These are phyloP conservation scores for Stachybotrys chlorohalonatus DNA, from an alignment of 2,329 filamentous ascomycete genomes.

Conservation along the genomic window DNA sequence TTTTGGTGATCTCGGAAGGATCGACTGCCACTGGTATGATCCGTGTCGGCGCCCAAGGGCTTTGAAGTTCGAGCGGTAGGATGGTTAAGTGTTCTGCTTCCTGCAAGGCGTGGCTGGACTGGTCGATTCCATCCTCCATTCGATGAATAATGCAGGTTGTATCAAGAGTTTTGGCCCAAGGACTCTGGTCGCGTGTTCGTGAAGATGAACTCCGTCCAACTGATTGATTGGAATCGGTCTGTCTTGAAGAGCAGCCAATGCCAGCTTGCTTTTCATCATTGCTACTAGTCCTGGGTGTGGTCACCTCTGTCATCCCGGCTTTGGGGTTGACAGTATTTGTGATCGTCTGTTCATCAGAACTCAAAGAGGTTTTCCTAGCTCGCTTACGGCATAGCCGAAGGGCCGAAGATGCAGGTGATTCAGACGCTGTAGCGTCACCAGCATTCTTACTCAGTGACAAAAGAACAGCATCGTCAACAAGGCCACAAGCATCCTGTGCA, in stretches of 20 bases:
- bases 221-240: not conserved
- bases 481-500: too few species aligned
- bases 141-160: not conserved
- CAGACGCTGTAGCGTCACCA: not conserved
- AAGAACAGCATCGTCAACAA: too few species aligned
- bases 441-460: not conserved
- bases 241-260: too few species aligned
- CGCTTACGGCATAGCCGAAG: not conserved
- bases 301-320: too few species aligned
- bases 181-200: not conserved
- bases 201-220: not conserved
- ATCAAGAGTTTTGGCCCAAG: not conserved
- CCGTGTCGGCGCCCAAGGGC: slow-evolving; percentile 10
- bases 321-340: not conserved
- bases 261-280: too few species aligned
- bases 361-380: not conserved
- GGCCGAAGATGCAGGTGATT: not conserved
- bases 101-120: not conserved
- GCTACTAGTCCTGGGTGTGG: too few species aligned
- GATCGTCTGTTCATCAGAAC: not conserved
- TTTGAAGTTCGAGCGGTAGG: slow-evolving; percentile 14
- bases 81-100: not conserved
- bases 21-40: not conserved
- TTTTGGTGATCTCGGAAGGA: not conserved
- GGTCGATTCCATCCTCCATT: not conserved